A percentile compares a stretch with the other conserved stretches of the same genome.
phyloP scores from a whole-genome alignment of 2,329 filamentous ascomycete species.

The Paracamarosporium sp. region DNA sequence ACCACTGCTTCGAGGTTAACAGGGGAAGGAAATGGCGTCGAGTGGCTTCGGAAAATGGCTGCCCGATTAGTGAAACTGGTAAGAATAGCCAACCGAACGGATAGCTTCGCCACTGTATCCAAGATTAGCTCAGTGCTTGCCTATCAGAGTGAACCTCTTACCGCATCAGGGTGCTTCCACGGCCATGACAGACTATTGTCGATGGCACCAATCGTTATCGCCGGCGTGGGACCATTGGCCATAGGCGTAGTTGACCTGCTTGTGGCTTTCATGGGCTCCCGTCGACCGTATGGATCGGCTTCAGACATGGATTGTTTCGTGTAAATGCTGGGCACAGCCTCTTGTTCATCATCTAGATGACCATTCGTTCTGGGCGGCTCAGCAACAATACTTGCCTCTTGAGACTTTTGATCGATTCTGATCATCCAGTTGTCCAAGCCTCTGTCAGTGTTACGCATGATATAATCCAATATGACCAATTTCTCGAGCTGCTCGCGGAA shows the following conservation, averaged over 20 bases:
- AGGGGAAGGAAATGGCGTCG: slow-evolving; percentile 95
- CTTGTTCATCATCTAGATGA: slow-evolving; percentile 39
- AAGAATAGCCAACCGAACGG: slow-evolving; percentile 99
- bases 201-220: slow-evolving; percentile 86
- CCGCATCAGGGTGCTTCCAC: slow-evolving; percentile 97
- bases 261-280: slow-evolving; percentile 83
- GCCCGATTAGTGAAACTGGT: slow-evolving; percentile 92
- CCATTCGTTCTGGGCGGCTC: slow-evolving; percentile 76
- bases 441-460: slow-evolving; percentile 98
- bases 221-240: slow-evolving; percentile 59
- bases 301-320: slow-evolving; percentile 69
- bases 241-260: slow-evolving; percentile 64
- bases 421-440: slow-evolving; percentile 99
- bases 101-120: slow-evolving; percentile 75
- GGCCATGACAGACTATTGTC: slow-evolving; percentile 99
- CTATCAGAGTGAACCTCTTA: slow-evolving; percentile 31
- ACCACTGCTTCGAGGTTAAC: slow-evolving; percentile 94
- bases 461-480: slow-evolving; percentile 95
- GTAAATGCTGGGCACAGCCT: slow-evolving; percentile 58
- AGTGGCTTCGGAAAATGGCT: slow-evolving; percentile 93
- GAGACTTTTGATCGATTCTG: slow-evolving; percentile 84
- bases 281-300: slow-evolving; percentile 71
- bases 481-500: slow-evolving; percentile 97
- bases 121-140: slow-evolving; percentile 21
- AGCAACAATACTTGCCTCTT: slow-evolving; percentile 84